Evolutionary conservation across 192 early-diverging fungal species (phyloP).

Genomic region (Backusella parvicylindrica): DNA sequence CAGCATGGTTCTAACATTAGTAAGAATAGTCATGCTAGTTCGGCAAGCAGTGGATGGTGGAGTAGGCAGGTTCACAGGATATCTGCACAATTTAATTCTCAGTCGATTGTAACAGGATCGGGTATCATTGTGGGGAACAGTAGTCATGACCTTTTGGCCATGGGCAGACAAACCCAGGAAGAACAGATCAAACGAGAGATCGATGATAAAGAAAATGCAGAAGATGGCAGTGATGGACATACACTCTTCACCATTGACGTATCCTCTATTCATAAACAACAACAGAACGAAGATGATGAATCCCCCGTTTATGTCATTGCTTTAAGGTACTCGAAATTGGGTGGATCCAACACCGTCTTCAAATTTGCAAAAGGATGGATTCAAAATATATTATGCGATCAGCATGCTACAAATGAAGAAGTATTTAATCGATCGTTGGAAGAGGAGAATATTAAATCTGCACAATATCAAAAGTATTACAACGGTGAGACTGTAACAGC

Average conservation of each 20-base stretch:
- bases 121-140: conserved; percentile 5
- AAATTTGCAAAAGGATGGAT: conserved; percentile 25
- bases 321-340: conserved; percentile 6
- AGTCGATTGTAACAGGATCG: conserved; percentile 1
- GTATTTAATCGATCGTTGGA: neutral
- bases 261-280: neutral
- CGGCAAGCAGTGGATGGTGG: neutral
- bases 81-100: conserved; percentile 8
- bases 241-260: conserved; percentile 17
- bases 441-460: neutral
- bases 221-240: neutral
- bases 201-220: neutral
- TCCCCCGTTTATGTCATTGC: neutral
- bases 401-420: neutral
- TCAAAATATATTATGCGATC: neutral
- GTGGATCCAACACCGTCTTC: conserved; percentile 21
- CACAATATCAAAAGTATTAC: conserved; percentile 2
- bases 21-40: neutral
- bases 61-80: neutral
- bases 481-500: neutral
- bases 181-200: neutral
- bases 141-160: neutral
- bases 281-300: conserved; percentile 9
- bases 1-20: neutral
- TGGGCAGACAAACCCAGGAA: neutral